Base-by-base conservation (phyloP, 441 rosid genomes). In the Populus hybrid region DNA sequence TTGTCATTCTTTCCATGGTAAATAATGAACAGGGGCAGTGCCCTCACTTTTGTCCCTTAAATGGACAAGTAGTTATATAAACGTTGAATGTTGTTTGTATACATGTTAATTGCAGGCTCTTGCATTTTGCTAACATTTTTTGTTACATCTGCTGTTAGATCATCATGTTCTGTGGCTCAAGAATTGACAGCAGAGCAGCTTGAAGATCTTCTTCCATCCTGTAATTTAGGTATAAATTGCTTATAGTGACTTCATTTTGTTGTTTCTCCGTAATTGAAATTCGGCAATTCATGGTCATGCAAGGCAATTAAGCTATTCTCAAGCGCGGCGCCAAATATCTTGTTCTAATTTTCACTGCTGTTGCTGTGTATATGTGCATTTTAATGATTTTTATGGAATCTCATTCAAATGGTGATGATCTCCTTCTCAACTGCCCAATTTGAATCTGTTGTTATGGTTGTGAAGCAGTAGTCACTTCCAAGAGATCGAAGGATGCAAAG, bases 81-180 rank as follows among this genome's bases (percentile, higher is more conserved):
- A 16, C 36, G 9, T 23, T 73, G 20, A 26, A 16, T 10, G 10
- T 38, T 46, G 40, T 42, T 67, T 77, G 28, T 35, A 65, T 21
- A 23, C 38, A 21, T 65, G 8, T 66, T 42, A 78, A 1, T 21
- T 81, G 73, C 24, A 2, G 28, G 42, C 64, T 71, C 61, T 46
- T 40, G 42, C 30, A 61, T 23, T 40, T 20, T 74, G 8, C 11
- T 77, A 26, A 71, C 70, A 63, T 69, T 18, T 21, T 67, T 36
- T 2, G 36, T 63, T 40, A 76, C n/a, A 67, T 78, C 72, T 82
- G 77, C 84, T 77, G 71, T 78, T 87, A 91, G 97, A 83, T 89
- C 97, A 61, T 70, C 74, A 26, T 92, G 92, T 82, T 85, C 90
- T 36, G 89, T 86, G 50, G 83, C 89, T 81, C 86, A 89, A 87